These are phyloP conservation scores for Pinus taeda DNA, from an alignment of 75 land plant genomes.

Conservation along the genomic window DNA sequence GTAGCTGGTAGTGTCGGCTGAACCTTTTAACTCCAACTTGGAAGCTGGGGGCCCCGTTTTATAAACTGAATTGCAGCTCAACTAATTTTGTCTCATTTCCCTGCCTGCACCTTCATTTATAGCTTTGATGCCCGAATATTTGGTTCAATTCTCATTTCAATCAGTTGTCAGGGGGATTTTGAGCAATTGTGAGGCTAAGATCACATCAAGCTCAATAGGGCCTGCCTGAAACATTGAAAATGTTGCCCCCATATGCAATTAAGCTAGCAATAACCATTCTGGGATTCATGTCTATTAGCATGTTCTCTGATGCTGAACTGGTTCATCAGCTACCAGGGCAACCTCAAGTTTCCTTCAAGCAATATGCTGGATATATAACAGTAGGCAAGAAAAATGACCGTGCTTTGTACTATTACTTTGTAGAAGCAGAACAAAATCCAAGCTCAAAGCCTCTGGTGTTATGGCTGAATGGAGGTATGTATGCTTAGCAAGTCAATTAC, in stretches of 20 bases:
- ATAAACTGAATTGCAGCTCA: no score
- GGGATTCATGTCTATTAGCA: not conserved
- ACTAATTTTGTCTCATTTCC: no score
- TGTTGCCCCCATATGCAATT: not conserved
- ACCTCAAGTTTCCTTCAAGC: conserved; percentile 28
- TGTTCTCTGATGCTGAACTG: conserved; percentile 3
- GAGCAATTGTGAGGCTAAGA: not conserved
- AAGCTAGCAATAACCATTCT: not conserved
- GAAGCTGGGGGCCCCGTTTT: no score
- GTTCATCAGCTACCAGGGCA: conserved; percentile 29
- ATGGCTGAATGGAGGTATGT: conserved; percentile 52
- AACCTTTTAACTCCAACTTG: no score
- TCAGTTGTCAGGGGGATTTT: no score
- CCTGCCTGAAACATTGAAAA: not conserved
- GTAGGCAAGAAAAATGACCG: conserved; percentile 19
- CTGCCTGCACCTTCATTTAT: no score
- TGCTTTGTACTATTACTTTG: conserved; percentile 42
- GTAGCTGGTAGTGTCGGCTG: no score
- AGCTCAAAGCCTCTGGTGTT: conserved; percentile 29
- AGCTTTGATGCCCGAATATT: no score
- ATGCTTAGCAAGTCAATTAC: not conserved
- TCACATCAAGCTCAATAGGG: not conserved
- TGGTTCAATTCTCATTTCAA: no score
- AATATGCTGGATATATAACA: conserved; percentile 38
- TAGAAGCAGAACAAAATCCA: conserved; percentile 26